These are phyloP conservation scores for Alternaria postmessia DNA, from an alignment of 2,329 filamentous ascomycete species.

Conservation along the genomic window DNA sequence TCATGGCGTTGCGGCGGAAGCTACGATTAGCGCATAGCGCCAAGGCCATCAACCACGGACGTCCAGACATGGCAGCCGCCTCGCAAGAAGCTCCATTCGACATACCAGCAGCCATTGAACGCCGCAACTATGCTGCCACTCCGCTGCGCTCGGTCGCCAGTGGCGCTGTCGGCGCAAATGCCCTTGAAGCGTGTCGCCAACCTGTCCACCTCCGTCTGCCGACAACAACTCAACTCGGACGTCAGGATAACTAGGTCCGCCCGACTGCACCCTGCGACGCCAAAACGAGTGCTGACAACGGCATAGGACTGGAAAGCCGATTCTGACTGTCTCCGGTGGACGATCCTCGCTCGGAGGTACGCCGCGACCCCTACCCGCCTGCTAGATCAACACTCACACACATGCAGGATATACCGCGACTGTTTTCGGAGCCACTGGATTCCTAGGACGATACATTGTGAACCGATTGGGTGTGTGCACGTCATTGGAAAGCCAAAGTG, in stretches of 20 bases:
- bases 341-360: constrained; percentile 89
- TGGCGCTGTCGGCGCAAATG: constrained; percentile 45
- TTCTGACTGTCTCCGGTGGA: constrained; percentile 86
- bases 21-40: constrained; percentile 30
- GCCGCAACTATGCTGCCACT: constrained; percentile 51
- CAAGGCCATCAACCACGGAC: constrained; percentile 32
- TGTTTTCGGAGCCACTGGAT: constrained; percentile 96
- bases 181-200: constrained; percentile 38
- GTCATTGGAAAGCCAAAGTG: background rate
- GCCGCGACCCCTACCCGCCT: constrained; percentile 14
- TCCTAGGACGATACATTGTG: constrained; percentile 96
- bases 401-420: constrained; percentile 87
- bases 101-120: constrained; percentile 49
- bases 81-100: constrained; percentile 37
- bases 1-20: constrained; percentile 33
- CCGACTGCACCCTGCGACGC: background rate
- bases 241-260: constrained; percentile 76
- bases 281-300: constrained; percentile 18
- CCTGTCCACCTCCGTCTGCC: constrained; percentile 40
- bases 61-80: constrained; percentile 31
- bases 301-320: constrained; percentile 86
- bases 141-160: constrained; percentile 51
- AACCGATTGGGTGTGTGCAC: constrained; percentile 78
- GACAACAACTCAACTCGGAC: constrained; percentile 68
- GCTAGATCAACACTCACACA: constrained; percentile 40